Evolutionary conservation across 2,329 filamentous ascomycete species (phyloP).

Genomic region (Furcasterigmium sp.): DNA sequence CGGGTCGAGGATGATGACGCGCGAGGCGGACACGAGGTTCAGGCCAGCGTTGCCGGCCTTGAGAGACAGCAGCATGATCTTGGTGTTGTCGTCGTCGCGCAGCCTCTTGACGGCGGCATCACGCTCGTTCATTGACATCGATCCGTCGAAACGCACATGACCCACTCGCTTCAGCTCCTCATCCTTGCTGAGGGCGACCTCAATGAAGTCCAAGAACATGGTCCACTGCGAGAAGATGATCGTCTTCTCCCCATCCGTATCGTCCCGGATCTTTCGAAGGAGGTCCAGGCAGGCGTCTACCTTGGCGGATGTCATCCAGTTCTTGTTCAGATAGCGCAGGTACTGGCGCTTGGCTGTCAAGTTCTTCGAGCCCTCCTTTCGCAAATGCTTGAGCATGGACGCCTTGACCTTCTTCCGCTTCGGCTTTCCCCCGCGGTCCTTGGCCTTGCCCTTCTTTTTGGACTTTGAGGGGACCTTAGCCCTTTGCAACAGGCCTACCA

Average conservation of each 20-base stretch:
- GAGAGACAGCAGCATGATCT: conserved; percentile 71
- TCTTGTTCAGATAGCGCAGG: conserved; percentile 59
- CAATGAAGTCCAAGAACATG: conserved; percentile 69
- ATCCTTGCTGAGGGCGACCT: conserved; percentile 59
- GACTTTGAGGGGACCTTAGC: conserved; percentile 7
- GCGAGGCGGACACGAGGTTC: conserved; percentile 76
- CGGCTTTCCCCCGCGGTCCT: conserved; percentile 25
- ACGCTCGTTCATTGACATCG: conserved; percentile 62
- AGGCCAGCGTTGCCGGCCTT: conserved; percentile 82
- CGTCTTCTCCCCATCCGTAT: conserved; percentile 65
- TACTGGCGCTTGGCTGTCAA: conserved; percentile 63
- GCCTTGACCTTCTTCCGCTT: conserved; percentile 31
- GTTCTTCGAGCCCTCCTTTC: conserved; percentile 32
- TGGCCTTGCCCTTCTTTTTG: conserved; percentile 16
- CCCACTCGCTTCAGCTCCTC: conserved; percentile 40
- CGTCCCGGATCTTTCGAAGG: conserved; percentile 38
- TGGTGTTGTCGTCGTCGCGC: conserved; percentile 48
- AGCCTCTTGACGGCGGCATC: conserved; percentile 65
- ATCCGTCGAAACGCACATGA: conserved; percentile 71
- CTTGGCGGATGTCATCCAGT: conserved; percentile 72
- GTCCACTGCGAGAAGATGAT: conserved; percentile 83
- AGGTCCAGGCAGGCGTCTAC: conserved; percentile 65
- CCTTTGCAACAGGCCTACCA: conserved; percentile 5
- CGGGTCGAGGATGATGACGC: conserved; percentile 86
- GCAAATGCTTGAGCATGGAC: conserved; percentile 21